Percentiles rank a stretch among this genome's conserved stretches.
Evolutionary conservation across 441 rosid genomes (phyloP).

Genomic region (Adansonia madagascariensis): DNA sequence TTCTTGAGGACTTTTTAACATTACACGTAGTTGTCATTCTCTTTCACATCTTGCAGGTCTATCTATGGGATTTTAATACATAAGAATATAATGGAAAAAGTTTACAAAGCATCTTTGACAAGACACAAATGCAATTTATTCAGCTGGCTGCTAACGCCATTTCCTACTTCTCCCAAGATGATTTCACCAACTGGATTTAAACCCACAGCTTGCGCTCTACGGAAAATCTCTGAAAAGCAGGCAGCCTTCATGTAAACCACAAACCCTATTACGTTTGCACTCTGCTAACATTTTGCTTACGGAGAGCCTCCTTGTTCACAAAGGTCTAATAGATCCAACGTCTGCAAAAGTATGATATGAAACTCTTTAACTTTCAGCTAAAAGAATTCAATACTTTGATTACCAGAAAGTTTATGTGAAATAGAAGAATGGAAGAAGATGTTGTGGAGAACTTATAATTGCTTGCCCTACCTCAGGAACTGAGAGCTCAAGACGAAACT

Average conservation of each 20-base stretch:
- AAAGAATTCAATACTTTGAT: not conserved
- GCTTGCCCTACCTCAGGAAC: conserved; percentile 80
- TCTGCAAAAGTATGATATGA: conserved; percentile 52
- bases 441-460: not conserved
- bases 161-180: conserved; percentile 36
- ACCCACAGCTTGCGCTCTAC: conserved; percentile 53
- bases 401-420: not conserved
- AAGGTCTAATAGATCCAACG: conserved; percentile 84
- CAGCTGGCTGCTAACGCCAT: conserved; percentile 37
- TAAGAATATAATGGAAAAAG: conserved; percentile 15
- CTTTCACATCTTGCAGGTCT: conserved; percentile 26
- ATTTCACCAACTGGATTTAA: conserved; percentile 35
- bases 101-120: conserved; percentile 23
- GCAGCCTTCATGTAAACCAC: conserved; percentile 34
- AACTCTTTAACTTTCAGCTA: not conserved
- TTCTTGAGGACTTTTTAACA: conserved; percentile 25
- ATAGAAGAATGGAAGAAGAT: not conserved
- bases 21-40: conserved; percentile 21
- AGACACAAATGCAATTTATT: conserved; percentile 38
- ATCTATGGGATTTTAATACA: conserved; percentile 28
- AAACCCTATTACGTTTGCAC: conserved; percentile 33
- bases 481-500: conserved; percentile 92
- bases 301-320: conserved; percentile 84
- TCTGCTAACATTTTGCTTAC: conserved; percentile 38
- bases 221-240: conserved; percentile 44